A percentile compares a stretch with the other conserved stretches of the same genome.
These are phyloP conservation scores for Calendula officinalis DNA, from an alignment of 129 eudicot genomes.

Conservation along the genomic window DNA sequence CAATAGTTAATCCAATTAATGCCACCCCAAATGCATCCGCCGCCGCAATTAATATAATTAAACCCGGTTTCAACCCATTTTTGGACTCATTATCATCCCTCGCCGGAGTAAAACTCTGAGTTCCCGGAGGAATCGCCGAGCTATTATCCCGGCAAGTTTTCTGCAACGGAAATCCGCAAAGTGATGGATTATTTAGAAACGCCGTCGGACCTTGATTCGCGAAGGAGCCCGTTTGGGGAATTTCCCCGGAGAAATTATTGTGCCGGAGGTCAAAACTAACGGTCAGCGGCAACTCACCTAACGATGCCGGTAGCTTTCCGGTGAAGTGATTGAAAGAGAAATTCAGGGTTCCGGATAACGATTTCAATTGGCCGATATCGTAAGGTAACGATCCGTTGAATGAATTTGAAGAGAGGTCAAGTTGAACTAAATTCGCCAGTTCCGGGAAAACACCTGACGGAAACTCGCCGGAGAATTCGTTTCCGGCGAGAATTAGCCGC, in stretches of 20 bases:
- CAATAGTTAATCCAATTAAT: slow-evolving; percentile 60
- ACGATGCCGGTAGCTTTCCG: slow-evolving; percentile 71
- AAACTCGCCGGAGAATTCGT: slow-evolving; percentile 62
- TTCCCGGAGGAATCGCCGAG: slow-evolving; percentile 33
- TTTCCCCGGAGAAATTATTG: slow-evolving; percentile 70
- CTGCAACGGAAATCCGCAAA: slow-evolving; percentile 86
- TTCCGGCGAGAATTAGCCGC: slow-evolving; percentile 58
- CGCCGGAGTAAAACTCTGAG: slow-evolving; percentile 35
- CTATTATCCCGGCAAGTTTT: slow-evolving; percentile 44
- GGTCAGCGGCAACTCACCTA: slow-evolving; percentile 82
- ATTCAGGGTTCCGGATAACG: slow-evolving; percentile 76
- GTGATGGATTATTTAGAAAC: slow-evolving; percentile 59
- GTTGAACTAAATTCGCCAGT: slow-evolving; percentile 61
- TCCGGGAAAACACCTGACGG: slow-evolving; percentile 68
- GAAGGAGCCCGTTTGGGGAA: slow-evolving; percentile 82
- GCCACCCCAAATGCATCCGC: slow-evolving; percentile 89
- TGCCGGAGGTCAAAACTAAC: slow-evolving; percentile 77
- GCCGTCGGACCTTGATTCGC: slow-evolving; percentile 93
- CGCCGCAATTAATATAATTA: slow-evolving; percentile 64
- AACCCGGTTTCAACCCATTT: slow-evolving; percentile 71
- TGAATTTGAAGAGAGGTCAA: slow-evolving; percentile 66
- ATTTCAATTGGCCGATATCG: slow-evolving; percentile 81
- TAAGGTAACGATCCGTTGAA: slow-evolving; percentile 65
- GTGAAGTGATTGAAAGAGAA: slow-evolving; percentile 63
- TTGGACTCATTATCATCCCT: slow-evolving; percentile 9